Conservation (phyloP, 139 green algal genomes). For the Trebouxia sp. region DNA sequence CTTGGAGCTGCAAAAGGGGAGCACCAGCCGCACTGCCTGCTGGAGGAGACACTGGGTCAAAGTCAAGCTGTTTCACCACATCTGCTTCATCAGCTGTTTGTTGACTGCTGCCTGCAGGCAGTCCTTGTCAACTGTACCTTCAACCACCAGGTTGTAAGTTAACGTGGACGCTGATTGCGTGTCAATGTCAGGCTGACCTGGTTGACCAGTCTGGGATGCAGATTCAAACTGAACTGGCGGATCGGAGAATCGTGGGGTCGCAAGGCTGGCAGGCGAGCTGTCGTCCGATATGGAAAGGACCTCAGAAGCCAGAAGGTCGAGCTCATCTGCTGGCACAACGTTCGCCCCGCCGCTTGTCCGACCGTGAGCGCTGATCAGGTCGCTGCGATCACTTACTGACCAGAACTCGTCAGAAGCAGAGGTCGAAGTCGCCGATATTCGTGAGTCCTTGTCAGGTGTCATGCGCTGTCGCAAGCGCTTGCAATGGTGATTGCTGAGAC, state of each 20-base stretch:
- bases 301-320: not conserved
- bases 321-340: too few relatives aligned
- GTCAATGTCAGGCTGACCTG: not conserved
- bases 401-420: not conserved
- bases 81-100: not conserved
- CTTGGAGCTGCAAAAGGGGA: not conserved
- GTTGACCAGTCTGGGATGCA: not conserved
- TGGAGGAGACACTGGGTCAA: not conserved
- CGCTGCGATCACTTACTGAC: conserved; percentile 11
- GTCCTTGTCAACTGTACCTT: too few relatives aligned
- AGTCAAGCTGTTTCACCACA: conserved; percentile 11
- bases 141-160: too few relatives aligned
- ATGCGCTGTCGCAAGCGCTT: too few relatives aligned
- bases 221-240: not conserved
- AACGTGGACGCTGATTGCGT: too few relatives aligned
- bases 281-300: not conserved
- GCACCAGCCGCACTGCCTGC: too few relatives aligned
- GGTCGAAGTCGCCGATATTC: not conserved
- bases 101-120: too few relatives aligned
- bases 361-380: not conserved
- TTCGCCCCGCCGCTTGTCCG: not conserved
- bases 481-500: too few relatives aligned
- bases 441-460: too few relatives aligned
- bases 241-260: not conserved
- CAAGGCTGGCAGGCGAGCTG: not conserved